Evolutionary conservation across 1,284 basidiomycete genomes (phyloP), one percentile per base, ranked within the genome.

Genomic region (Cutaneotrichosporon cutaneum): DNA sequence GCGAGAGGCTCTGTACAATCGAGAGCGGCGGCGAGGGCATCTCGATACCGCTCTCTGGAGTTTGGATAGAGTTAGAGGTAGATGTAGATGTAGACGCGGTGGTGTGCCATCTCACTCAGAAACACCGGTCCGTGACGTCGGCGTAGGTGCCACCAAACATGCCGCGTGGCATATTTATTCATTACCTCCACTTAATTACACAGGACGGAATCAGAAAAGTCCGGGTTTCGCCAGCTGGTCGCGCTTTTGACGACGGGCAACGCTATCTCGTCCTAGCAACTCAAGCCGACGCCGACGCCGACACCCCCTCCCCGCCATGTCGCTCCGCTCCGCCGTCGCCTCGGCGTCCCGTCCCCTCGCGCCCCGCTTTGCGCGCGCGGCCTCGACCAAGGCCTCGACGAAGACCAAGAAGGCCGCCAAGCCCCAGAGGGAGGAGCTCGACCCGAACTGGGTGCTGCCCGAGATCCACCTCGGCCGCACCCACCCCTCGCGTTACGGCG

Each of bases 401-500:
- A 55, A 58, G 24, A 51, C 50, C 33, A 45, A 39, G 22, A 30
- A 35, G 27, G 27, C 35, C 14, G 52, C 55, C 32, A 27, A 50
- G 3, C 18, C 59, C 18, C 33, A 59, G 22, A 3, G 58, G 13
- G 36, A 64, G 10, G 21, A 63, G n/a, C 21, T 51, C 18, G 26
- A 59, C 24, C 47, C 58, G 9, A 60, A 63, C 26, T 70, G 68
- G 61, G 39, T 36, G 24, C 61, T 78, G 4, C 78, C 77, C 45
- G 64, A 72, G 21, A 77, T 80, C 66, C 70, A 74, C 60, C 69
- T 84, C 26, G 83, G 83, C 4, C 79, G 79, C 10, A 90, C 89
- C 51, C 87, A 90, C 54, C 83, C 85, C 63, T 89, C 85, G 70
- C 87, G 94, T 53, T 85, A 94, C 61, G 82, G 85, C 63, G 88